phyloP scores from a whole-genome alignment of 371 early-diverging fungal genomes.

The Entomophthora muscae region DNA sequence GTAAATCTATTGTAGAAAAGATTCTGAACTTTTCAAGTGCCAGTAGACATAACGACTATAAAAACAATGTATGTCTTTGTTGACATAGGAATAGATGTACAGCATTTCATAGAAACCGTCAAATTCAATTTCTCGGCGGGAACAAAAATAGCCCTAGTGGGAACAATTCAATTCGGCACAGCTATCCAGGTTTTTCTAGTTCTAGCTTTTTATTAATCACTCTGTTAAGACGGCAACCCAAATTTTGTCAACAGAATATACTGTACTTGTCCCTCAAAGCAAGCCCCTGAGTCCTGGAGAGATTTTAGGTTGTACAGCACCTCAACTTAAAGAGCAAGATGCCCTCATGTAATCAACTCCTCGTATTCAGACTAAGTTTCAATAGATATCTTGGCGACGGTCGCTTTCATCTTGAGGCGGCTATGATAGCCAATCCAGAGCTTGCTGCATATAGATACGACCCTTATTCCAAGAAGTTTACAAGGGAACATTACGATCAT shows the following conservation, averaged over 20 bases:
- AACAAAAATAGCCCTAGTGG: conserved; percentile 66
- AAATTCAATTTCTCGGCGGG: conserved; percentile 57
- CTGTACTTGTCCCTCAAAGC: conserved; percentile 69
- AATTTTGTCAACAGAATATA: conserved; percentile 40
- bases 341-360: conserved; percentile 29
- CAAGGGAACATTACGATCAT: conserved; percentile 89
- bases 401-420: conserved; percentile 97
- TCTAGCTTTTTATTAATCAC: background rate
- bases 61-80: conserved; percentile 99
- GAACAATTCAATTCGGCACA: conserved; percentile 94
- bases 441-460: conserved; percentile 91
- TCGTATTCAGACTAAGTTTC: background rate
- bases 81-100: conserved; percentile 91
- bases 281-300: conserved; percentile 97
- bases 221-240: conserved; percentile 26
- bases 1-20: conserved; percentile 22
- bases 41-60: conserved; percentile 84
- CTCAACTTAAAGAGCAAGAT: conserved; percentile 56
- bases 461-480: conserved; percentile 86
- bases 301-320: conserved; percentile 98
- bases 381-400: conserved; percentile 87
- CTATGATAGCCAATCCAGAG: conserved; percentile 96
- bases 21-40: conserved; percentile 38
- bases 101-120: conserved; percentile 85
- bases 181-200: conserved; percentile 47